Conservation (phyloP, 768 basidiomycete species). For the Leccinum arenicola region DNA sequence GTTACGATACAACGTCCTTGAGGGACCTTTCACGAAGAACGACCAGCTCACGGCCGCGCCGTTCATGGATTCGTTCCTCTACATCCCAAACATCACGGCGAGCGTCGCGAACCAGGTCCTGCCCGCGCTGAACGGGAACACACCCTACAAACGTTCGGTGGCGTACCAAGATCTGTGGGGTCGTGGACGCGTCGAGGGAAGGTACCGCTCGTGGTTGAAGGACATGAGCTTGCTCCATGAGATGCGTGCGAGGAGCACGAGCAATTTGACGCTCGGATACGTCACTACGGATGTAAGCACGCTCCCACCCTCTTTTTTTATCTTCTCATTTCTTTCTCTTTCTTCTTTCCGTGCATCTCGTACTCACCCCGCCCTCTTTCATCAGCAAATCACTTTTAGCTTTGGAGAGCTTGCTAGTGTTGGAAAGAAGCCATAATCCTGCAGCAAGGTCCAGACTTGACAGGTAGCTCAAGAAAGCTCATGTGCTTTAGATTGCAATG, state of each 20-base stretch:
- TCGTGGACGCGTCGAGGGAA: background rate
- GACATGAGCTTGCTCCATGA: background rate
- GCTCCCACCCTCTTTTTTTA: background rate
- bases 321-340: background rate
- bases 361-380: background rate
- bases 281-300: background rate
- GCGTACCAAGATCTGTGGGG: background rate
- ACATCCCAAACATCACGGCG: slow-evolving; percentile 52
- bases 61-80: slow-evolving; percentile 63
- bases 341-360: background rate
- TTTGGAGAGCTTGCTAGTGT: background rate
- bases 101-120: slow-evolving; percentile 53
- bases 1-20: slow-evolving; percentile 63
- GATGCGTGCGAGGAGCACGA: slow-evolving; percentile 32
- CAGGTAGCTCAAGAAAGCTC: background rate
- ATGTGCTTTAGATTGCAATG: background rate
- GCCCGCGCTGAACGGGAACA: slow-evolving; percentile 48
- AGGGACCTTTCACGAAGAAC: slow-evolving; percentile 74
- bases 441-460: background rate
- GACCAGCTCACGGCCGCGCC: slow-evolving; percentile 77
- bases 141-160: background rate
- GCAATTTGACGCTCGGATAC: slow-evolving; percentile 27
- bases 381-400: background rate
- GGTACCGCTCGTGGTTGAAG: background rate
- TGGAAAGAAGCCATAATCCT: background rate